These are phyloP conservation scores for Stemphylium beticola DNA, from an alignment of 2,329 filamentous ascomycete species.

Conservation along the genomic window DNA sequence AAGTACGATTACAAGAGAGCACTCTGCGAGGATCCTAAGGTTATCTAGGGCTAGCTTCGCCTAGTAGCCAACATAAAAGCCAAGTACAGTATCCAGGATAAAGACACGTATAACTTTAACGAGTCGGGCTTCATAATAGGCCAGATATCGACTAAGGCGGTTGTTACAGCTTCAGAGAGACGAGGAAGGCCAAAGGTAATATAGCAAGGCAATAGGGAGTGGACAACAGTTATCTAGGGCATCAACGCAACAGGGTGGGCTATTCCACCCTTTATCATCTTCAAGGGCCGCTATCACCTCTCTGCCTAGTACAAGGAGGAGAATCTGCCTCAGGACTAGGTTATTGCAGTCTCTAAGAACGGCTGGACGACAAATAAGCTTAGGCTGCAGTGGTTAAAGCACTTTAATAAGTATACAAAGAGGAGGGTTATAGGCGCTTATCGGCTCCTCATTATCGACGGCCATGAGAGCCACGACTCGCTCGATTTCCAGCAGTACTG, in stretches of 20 bases:
- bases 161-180: neutral
- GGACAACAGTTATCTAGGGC: neutral
- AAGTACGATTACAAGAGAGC: too few relatives aligned
- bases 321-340: neutral
- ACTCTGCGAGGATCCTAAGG: too few relatives aligned
- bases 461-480: conserved; percentile 4
- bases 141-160: neutral
- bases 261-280: neutral
- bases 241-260: neutral
- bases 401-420: too few relatives aligned
- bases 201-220: neutral
- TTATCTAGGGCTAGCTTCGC: too few relatives aligned
- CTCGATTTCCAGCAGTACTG: conserved; percentile 36
- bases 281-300: neutral
- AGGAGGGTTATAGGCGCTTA: neutral
- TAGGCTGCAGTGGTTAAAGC: too few relatives aligned
- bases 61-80: too few relatives aligned
- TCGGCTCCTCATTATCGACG: neutral
- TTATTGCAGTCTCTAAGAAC: conserved; percentile 1
- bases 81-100: too few relatives aligned
- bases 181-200: neutral
- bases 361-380: too few relatives aligned
- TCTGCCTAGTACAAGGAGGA: conserved; percentile 11
- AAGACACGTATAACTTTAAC: too few relatives aligned
- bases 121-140: too few relatives aligned